phyloP scores from a whole-genome alignment of 2,329 filamentous ascomycete species.

The Xylariaceae sp. region DNA sequence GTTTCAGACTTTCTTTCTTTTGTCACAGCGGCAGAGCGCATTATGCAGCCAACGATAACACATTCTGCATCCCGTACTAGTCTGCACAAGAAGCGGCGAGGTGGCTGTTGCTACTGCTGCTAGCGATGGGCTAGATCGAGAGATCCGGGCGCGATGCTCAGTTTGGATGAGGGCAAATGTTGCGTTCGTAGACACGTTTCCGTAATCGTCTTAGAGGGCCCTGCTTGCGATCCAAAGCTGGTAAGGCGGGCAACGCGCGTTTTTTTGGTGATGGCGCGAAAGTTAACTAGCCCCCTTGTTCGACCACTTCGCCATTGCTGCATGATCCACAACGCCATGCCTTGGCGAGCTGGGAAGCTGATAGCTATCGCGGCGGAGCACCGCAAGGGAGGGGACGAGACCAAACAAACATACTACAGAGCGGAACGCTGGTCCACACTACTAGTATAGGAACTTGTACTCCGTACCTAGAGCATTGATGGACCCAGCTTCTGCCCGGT shows the following conservation, averaged over 20 bases:
- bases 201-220: too few species aligned
- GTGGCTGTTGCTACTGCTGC: not conserved
- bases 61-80: not conserved
- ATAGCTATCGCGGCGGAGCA: slow-evolving; percentile 10
- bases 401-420: slow-evolving; percentile 13
- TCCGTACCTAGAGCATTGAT: not conserved
- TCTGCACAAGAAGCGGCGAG: not conserved
- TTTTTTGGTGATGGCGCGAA: not conserved
- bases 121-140: too few species aligned
- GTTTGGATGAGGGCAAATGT: not conserved
- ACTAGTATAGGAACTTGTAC: not conserved
- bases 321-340: slow-evolving; percentile 16
- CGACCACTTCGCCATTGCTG: slow-evolving; percentile 9
- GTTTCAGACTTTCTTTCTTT: slow-evolving; percentile 1
- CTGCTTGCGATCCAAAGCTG: too few species aligned
- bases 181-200: too few species aligned
- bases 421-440: slow-evolving; percentile 20
- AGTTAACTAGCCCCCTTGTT: slow-evolving; percentile 7
- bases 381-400: not conserved
- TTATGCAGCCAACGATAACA: slow-evolving; percentile 6
- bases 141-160: too few species aligned
- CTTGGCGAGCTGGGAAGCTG: slow-evolving; percentile 16
- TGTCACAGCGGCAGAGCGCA: not conserved
- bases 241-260: too few species aligned
- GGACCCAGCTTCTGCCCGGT: slow-evolving; percentile 11